Evolutionary conservation across 768 basidiomycete genomes (phyloP).

Genomic region (Fomitopsis serialis): DNA sequence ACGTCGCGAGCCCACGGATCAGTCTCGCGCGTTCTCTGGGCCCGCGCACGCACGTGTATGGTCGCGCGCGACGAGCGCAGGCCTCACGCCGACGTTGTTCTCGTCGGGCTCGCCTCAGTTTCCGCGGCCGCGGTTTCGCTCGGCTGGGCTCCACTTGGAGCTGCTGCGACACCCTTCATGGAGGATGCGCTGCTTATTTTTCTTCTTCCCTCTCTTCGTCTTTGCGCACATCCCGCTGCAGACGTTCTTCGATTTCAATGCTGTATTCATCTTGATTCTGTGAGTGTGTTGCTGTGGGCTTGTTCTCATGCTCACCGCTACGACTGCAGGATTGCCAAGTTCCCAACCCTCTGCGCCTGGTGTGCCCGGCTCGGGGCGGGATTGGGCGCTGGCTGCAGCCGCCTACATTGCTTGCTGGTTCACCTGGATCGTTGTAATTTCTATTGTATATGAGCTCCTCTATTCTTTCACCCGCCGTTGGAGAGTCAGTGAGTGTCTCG

Average conservation of each 20-base stretch:
- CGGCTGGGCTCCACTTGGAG: conserved; percentile 62
- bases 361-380: conserved; percentile 65
- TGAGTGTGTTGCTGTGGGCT: conserved; percentile 37
- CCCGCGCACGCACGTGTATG: conserved; percentile 43
- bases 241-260: conserved; percentile 87
- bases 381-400: conserved; percentile 79
- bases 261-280: conserved; percentile 79
- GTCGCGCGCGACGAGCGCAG: conserved; percentile 51
- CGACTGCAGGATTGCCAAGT: conserved; percentile 57
- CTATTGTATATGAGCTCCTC: conserved; percentile 71
- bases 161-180: conserved; percentile 57
- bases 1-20: conserved; percentile 46
- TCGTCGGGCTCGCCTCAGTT: conserved; percentile 27
- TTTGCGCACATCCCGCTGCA: conserved; percentile 73
- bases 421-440: conserved; percentile 66
- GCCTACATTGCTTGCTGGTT: conserved; percentile 83
- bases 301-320: background rate
- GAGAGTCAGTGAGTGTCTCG: conserved; percentile 64
- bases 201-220: conserved; percentile 61
- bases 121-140: conserved; percentile 62
- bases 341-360: conserved; percentile 66
- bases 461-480: conserved; percentile 73
- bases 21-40: conserved; percentile 30
- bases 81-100: conserved; percentile 38
- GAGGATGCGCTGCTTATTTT: conserved; percentile 56